Base-by-base conservation (phyloP, 1,284 basidiomycete genomes). In the Cystobasidium pallidum region DNA sequence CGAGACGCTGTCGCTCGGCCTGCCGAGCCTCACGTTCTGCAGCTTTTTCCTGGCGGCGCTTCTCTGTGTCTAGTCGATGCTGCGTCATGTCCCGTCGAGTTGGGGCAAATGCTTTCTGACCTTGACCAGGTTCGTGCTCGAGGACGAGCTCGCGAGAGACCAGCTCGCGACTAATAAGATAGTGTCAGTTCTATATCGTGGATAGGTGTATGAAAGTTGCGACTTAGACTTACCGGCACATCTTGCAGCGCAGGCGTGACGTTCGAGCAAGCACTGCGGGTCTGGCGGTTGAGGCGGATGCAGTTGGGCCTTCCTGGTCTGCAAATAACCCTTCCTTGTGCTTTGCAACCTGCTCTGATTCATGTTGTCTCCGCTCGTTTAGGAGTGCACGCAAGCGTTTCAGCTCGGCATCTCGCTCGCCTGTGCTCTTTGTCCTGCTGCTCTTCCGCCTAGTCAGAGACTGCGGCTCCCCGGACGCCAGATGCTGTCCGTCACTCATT, bases 81-180 rank as follows among this genome's bases (percentile, higher is more conserved):
- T 75, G 75, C 24, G 66, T 67, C 79, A 80, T 79, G 73, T 80
- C 78, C 8, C 78, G 71, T 3, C 78, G 70, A 21, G 75, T 72
- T 4, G 78, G 78, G 1, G 78, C 77, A 54, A 80, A 80, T 0
- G 79, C 79, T 52, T 75, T 73, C 65, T 80, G 79, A 2, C 78
- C 78, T 26, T 75, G 73, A 6, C 79, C 82, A 75, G 90, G 88
- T 3, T 91, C 91, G 78, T 94, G 92, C 79, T 92, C 90, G 72
- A 94, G 86, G 89, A 95, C 92, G 80, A 94, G 91, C 78, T 94
- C 92, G 28, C 91, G 85, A 0, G 90, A 86, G 0, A 93, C 93
- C 15, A 95, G 85, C 78, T 93, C 91, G 70, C 89, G 88, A 74
- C 91, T 89, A 21, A 45, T 41, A 17, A 76, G 32, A 2, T 34